phyloP scores from a whole-genome alignment of 2,329 filamentous ascomycete species.

The Scleromitrula shiraiana region DNA sequence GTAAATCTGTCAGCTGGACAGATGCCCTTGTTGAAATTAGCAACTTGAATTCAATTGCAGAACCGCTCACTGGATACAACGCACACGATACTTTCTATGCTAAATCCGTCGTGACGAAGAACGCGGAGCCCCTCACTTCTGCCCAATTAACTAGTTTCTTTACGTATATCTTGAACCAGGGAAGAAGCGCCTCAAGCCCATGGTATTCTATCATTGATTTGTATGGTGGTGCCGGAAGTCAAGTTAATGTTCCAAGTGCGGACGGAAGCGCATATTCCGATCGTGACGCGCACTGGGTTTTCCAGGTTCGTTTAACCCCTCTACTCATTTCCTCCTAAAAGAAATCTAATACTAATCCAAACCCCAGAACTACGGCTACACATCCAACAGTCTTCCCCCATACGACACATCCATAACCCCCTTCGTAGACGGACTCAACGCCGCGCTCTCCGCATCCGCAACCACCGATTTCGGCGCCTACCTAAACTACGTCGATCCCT shows the following conservation, averaged over 20 bases:
- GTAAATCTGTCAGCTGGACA: conserved; percentile 19
- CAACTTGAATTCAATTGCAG: neutral
- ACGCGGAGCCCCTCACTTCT: conserved; percentile 8
- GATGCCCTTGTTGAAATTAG: conserved; percentile 14
- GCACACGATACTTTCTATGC: conserved; percentile 15
- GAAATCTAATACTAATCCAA: neutral
- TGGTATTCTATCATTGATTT: conserved; percentile 11
- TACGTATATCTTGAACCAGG: conserved; percentile 5
- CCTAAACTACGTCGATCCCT: conserved; percentile 12
- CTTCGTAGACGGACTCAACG: conserved; percentile 11
- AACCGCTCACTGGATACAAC: conserved; percentile 15
- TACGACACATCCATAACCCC: conserved; percentile 1
- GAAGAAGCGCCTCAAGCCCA: conserved; percentile 1
- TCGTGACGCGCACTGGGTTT: conserved; percentile 12
- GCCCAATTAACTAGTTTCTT: conserved; percentile 7
- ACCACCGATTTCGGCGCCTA: conserved; percentile 13
- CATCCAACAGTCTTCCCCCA: conserved; percentile 1
- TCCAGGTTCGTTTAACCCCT: conserved; percentile 4
- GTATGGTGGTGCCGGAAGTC: conserved; percentile 11
- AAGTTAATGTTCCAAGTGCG: conserved; percentile 8
- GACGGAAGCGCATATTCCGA: conserved; percentile 11
- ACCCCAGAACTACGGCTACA: conserved; percentile 10
- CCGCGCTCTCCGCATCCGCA: conserved; percentile 13
- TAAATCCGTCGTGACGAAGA: conserved; percentile 14
- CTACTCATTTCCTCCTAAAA: no score